phyloP scores from a whole-genome alignment of 208 protist genomes.

The Leptomonas pyrrhocoris region DNA sequence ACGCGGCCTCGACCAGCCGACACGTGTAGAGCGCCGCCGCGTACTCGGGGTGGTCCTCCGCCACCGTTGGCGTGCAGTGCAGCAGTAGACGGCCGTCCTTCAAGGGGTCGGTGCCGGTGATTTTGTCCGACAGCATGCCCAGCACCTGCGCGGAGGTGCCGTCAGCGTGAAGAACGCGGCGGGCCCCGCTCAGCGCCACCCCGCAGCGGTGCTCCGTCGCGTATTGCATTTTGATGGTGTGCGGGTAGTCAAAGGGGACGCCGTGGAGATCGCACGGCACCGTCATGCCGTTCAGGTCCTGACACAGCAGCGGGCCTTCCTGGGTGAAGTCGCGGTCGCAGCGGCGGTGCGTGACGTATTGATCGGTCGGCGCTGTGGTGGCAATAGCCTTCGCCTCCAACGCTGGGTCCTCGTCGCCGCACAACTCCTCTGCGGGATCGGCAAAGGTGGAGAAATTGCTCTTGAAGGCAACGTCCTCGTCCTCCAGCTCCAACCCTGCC shows the following conservation, averaged over 20 bases:
- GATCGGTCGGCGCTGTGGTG: slow-evolving; percentile 5
- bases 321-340: slow-evolving; percentile 74
- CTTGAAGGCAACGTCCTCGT: slow-evolving; percentile 79
- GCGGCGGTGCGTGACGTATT: slow-evolving; percentile 59
- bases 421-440: slow-evolving; percentile 31
- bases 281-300: slow-evolving; percentile 45
- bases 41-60: slow-evolving; percentile 50
- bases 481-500: slow-evolving; percentile 53
- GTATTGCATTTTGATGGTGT: slow-evolving; percentile 63
- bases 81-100: slow-evolving; percentile 51
- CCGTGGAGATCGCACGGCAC: slow-evolving; percentile 42
- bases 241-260: slow-evolving; percentile 46
- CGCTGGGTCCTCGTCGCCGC: slow-evolving; percentile 35
- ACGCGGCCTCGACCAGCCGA: slow-evolving; percentile 68
- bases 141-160: slow-evolving; percentile 12
- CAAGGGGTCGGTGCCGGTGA: slow-evolving; percentile 75
- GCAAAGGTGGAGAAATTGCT: slow-evolving; percentile 68
- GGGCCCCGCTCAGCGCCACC: slow-evolving; percentile 59
- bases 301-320: slow-evolving; percentile 61
- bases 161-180: slow-evolving; percentile 4
- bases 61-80: slow-evolving; percentile 53
- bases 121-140: slow-evolving; percentile 54
- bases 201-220: slow-evolving; percentile 80
- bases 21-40: slow-evolving; percentile 59
- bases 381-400: slow-evolving; percentile 25